A percentile compares a stretch with the other conserved stretches of the same genome.
These are phyloP conservation scores for Saccharomyces hybrid DNA, from an alignment of 1,139 yeast genomes.

Conservation along the genomic window DNA sequence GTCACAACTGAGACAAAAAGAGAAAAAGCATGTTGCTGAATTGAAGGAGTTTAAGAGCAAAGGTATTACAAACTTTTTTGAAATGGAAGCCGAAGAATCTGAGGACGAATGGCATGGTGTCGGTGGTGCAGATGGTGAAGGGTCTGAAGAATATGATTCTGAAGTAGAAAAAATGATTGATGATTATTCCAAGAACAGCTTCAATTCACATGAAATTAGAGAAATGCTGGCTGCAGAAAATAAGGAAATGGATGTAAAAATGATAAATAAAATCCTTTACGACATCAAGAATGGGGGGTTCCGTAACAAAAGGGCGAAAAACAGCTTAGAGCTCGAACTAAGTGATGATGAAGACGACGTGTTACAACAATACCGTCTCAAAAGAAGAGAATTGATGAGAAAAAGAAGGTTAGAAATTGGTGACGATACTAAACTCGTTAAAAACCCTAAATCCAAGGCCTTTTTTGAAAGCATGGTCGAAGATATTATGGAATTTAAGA, in stretches of 20 bases:
- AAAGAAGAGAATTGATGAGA: constrained; percentile 49
- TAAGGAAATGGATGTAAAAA: constrained; percentile 57
- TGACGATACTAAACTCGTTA: constrained; percentile 42
- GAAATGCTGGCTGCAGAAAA: constrained; percentile 60
- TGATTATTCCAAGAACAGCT: constrained; percentile 53
- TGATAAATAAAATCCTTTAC: constrained; percentile 66
- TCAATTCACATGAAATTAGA: constrained; percentile 55
- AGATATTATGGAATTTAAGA: constrained; percentile 27
- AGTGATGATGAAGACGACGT: constrained; percentile 53
- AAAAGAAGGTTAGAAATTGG: constrained; percentile 46
- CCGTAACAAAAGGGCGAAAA: constrained; percentile 49
- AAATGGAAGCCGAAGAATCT: constrained; percentile 82
- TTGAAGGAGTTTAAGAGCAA: constrained; percentile 34
- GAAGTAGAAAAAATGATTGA: constrained; percentile 82
- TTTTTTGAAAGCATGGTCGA: constrained; percentile 69
- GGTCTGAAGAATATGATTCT: constrained; percentile 57
- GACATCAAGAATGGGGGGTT: constrained; percentile 81
- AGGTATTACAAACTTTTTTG: constrained; percentile 33
- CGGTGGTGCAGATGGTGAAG: constrained; percentile 77
- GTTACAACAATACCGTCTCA: constrained; percentile 37
- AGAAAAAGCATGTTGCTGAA: constrained; percentile 32
- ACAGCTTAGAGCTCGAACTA: constrained; percentile 56
- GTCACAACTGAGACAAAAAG: constrained; percentile 30
- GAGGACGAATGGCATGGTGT: constrained; percentile 94
- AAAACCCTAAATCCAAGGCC: constrained; percentile 58